Conservation (phyloP, 225 moss, liverwort and hornwort species). For the Pseudoscleropodium purum region DNA sequence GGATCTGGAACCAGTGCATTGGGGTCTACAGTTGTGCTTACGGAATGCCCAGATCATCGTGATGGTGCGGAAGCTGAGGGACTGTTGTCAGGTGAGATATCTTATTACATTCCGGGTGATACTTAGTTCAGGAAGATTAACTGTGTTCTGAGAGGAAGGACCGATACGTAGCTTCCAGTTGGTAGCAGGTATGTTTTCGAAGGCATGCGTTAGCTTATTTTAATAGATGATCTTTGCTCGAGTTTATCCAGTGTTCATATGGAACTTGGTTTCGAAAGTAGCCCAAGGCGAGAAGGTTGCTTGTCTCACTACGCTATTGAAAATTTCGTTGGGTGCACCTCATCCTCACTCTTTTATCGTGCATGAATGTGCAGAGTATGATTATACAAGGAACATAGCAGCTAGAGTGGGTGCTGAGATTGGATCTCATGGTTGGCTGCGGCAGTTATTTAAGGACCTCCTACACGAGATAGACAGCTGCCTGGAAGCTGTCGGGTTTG, state of each 20-base stretch:
- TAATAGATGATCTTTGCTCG: neutral
- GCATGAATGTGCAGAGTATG: slow-evolving; percentile 21
- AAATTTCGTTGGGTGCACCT: neutral
- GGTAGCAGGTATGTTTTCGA: neutral
- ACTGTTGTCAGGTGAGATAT: slow-evolving; percentile 17
- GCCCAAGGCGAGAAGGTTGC: neutral
- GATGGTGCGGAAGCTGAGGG: slow-evolving; percentile 8
- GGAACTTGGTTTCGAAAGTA: neutral
- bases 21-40: neutral
- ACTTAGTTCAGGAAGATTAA: neutral
- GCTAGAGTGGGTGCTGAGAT: slow-evolving; percentile 61
- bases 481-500: slow-evolving; percentile 50
- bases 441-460: slow-evolving; percentile 61
- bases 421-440: slow-evolving; percentile 88
- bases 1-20: slow-evolving; percentile 38
- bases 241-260: neutral
- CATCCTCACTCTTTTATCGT: neutral
- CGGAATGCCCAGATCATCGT: neutral
- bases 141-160: neutral
- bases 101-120: neutral
- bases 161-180: neutral
- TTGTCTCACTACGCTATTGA: neutral
- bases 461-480: slow-evolving; percentile 62
- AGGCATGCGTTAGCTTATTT: neutral
- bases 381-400: slow-evolving; percentile 25